Percentiles rank a stretch among this genome's conserved stretches.
phyloP scores from a whole-genome alignment of 2,329 filamentous ascomycete species.

The Pestalotiopsis sp. region DNA sequence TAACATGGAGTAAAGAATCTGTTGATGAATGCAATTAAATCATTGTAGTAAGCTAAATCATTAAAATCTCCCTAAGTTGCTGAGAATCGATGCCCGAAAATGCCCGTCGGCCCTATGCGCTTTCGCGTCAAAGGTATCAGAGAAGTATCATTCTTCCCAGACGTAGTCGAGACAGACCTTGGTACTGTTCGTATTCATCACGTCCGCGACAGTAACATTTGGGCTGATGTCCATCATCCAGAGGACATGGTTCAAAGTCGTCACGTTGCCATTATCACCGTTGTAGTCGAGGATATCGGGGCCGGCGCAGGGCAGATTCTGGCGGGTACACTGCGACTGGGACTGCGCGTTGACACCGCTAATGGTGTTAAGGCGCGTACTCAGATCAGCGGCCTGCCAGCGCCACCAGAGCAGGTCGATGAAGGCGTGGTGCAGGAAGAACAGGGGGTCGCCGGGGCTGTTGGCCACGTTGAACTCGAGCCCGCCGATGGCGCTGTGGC shows the following conservation, averaged over 20 bases:
- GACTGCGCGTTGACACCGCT: conserved; percentile 20
- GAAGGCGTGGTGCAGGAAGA: conserved; percentile 34
- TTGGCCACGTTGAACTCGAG: neutral
- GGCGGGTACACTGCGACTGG: neutral
- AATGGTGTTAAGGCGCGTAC: conserved; percentile 25
- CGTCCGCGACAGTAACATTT: conserved; percentile 34
- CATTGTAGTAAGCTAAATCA: too few relatives aligned
- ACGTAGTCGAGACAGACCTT: conserved; percentile 21
- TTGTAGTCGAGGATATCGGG: conserved; percentile 17
- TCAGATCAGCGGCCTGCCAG: conserved; percentile 28
- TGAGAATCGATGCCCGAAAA: neutral
- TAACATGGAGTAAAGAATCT: too few relatives aligned
- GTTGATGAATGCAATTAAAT: too few relatives aligned
- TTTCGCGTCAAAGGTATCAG: neutral
- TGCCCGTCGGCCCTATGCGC: neutral
- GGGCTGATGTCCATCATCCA: conserved; percentile 17
- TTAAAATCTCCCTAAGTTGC: too few relatives aligned
- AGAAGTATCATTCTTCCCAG: neutral
- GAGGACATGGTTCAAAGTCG: conserved; percentile 1
- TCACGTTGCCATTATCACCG: conserved; percentile 9
- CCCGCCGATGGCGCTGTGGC: neutral
- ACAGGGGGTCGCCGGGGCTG: conserved; percentile 33
- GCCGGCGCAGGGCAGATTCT: neutral
- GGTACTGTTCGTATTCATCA: conserved; percentile 20
- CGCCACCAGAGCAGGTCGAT: conserved; percentile 31